Conservation (phyloP, 1,284 basidiomycete genomes). For the Chiua sp. region DNA sequence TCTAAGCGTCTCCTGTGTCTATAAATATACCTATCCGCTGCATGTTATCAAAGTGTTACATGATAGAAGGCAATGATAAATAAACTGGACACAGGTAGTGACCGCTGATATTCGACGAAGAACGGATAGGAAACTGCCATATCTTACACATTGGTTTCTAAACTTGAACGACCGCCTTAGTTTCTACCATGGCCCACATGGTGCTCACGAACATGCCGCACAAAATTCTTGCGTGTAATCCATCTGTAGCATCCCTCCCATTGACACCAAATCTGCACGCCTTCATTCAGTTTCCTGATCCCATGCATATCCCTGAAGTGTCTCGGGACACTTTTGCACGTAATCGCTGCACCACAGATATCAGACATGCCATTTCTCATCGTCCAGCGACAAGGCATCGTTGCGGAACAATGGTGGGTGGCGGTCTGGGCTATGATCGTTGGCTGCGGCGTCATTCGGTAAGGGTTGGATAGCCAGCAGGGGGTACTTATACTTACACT, state of each 20-base stretch:
- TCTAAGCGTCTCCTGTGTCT: too few species aligned
- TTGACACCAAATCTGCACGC: rapidly evolving
- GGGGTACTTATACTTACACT: too few species aligned
- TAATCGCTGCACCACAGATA: background rate
- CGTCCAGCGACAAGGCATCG: conserved; percentile 1
- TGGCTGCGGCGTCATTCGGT: background rate
- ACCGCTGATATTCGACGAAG: too few species aligned
- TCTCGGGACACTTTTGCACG: background rate
- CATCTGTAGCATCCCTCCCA: conserved; percentile 2
- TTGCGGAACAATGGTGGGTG: background rate
- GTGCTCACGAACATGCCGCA: background rate
- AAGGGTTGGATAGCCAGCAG: background rate
- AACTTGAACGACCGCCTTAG: background rate
- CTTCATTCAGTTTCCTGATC: background rate
- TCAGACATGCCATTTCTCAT: rapidly evolving
- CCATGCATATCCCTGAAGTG: background rate
- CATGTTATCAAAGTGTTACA: too few species aligned
- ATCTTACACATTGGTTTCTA: too few species aligned
- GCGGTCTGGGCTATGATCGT: background rate
- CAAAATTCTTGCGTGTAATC: conserved; percentile 1
- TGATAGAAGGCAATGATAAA: too few species aligned
- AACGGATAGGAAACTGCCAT: too few species aligned
- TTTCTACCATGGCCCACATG: conserved; percentile 15
- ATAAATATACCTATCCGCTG: too few species aligned
- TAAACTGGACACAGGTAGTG: too few species aligned